phyloP scores from a whole-genome alignment of 2,329 filamentous ascomycete genomes.

The Botryotinia convoluta region DNA sequence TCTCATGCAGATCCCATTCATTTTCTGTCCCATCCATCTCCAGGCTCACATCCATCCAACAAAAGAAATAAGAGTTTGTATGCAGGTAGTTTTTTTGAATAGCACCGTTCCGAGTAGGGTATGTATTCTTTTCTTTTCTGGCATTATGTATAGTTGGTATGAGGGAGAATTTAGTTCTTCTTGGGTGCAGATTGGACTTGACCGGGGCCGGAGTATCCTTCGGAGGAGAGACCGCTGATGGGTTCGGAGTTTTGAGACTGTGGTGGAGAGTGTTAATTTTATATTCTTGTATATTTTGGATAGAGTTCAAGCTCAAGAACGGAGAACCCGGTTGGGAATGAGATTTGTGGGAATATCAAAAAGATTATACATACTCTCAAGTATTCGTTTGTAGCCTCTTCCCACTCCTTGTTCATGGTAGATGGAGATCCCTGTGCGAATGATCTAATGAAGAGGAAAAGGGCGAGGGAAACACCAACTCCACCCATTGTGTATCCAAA shows the following conservation, averaged over 20 bases:
- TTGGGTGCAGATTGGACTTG: slow-evolving; percentile 59
- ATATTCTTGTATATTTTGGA: neutral
- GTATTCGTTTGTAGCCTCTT: slow-evolving; percentile 93
- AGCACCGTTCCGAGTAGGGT: neutral
- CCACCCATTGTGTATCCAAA: slow-evolving; percentile 70
- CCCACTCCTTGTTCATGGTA: slow-evolving; percentile 96
- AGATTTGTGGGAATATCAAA: neutral
- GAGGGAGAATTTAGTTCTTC: slow-evolving; percentile 30
- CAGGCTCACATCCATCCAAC: slow-evolving; percentile 11
- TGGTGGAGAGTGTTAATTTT: slow-evolving; percentile 25
- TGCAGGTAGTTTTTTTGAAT: slow-evolving; percentile 12
- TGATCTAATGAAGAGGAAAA: slow-evolving; percentile 72
- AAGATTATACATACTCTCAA: slow-evolving; percentile 65
- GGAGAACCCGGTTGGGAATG: neutral
- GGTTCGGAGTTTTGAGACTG: slow-evolving; percentile 84
- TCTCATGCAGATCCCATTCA: neutral
- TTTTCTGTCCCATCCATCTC: neutral
- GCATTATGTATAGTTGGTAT: slow-evolving; percentile 8
- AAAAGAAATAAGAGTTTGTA: slow-evolving; percentile 7
- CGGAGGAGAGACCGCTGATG: slow-evolving; percentile 77
- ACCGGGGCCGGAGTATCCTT: slow-evolving; percentile 75
- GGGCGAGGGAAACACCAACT: slow-evolving; percentile 60
- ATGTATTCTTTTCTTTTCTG: slow-evolving; percentile 12
- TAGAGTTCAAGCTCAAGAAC: neutral
- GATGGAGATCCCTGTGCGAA: slow-evolving; percentile 71